These are phyloP conservation scores for Butyriboletus loyo DNA, from an alignment of 768 basidiomycete genomes.

Conservation along the genomic window DNA sequence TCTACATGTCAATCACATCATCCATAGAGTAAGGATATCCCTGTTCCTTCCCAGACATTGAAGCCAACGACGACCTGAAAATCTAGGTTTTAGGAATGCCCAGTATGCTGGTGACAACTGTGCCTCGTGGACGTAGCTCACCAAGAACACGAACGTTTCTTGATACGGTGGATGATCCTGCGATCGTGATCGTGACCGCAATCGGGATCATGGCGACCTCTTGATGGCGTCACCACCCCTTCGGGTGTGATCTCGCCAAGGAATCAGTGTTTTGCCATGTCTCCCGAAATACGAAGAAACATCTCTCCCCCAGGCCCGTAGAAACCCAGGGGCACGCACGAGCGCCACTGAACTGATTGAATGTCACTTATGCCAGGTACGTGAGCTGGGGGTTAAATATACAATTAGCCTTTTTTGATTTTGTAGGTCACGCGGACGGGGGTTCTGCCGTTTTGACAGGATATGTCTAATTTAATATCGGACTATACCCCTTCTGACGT, in stretches of 20 bases:
- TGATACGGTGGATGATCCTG: background rate
- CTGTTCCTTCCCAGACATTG: conserved; percentile 63
- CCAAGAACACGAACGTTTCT: background rate
- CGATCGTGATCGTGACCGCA: background rate
- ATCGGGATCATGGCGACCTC: background rate
- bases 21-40: conserved; percentile 68
- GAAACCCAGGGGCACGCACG: conserved; percentile 78
- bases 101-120: conserved; percentile 83
- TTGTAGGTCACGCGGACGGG: too few relatives aligned
- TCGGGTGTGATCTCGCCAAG: conserved; percentile 71
- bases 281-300: background rate
- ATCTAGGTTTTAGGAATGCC: conserved; percentile 97
- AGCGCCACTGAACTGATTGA: conserved; percentile 69
- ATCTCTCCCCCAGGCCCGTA: conserved; percentile 26
- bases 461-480: too few relatives aligned
- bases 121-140: conserved; percentile 59
- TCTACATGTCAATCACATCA: conserved; percentile 81
- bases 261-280: conserved; percentile 82
- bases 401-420: too few relatives aligned
- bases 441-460: too few relatives aligned
- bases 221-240: conserved; percentile 54
- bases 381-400: too few relatives aligned
- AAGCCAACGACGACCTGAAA: conserved; percentile 93
- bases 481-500: background rate
- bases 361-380: conserved; percentile 66